A percentile compares a stretch with the other conserved stretches of the same genome.
These are phyloP conservation scores for Sequoia sempervirens DNA, from an alignment of 75 land plant species.

Conservation along the genomic window DNA sequence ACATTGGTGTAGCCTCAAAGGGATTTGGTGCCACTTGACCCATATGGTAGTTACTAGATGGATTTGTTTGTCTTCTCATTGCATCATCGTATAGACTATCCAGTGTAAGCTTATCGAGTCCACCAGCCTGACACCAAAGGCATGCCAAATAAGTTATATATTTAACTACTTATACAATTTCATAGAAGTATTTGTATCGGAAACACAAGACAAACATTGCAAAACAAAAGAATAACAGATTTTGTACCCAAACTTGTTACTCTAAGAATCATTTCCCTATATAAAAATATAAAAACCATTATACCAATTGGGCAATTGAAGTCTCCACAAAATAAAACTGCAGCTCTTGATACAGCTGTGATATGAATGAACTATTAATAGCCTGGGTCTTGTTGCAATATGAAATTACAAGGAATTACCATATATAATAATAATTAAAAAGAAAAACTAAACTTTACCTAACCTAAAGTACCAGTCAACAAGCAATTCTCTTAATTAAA, in stretches of 20 bases:
- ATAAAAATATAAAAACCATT: background rate
- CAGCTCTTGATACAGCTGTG: background rate
- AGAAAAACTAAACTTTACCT: too few species aligned
- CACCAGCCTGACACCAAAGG: conserved; percentile 73
- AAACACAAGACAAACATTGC: too few species aligned
- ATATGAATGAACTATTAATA: background rate
- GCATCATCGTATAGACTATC: conserved; percentile 99
- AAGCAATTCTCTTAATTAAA: too few species aligned
- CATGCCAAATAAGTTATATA: background rate
- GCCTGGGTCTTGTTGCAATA: background rate
- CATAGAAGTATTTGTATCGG: background rate
- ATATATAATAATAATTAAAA: background rate
- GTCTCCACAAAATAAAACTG: background rate
- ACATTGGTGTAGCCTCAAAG: conserved; percentile 41
- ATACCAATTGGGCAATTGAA: background rate
- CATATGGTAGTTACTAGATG: conserved; percentile 43
- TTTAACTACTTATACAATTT: background rate
- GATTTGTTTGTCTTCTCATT: conserved; percentile 51
- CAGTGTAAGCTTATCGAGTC: conserved; percentile 82
- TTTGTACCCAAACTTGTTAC: background rate
- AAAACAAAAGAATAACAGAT: background rate
- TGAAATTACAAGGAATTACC: background rate
- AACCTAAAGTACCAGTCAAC: too few species aligned
- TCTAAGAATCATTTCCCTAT: background rate
- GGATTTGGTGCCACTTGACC: conserved; percentile 74